These are phyloP conservation scores for Dacryopinax primogenitus DNA, from an alignment of 768 basidiomycete genomes.

Conservation along the genomic window DNA sequence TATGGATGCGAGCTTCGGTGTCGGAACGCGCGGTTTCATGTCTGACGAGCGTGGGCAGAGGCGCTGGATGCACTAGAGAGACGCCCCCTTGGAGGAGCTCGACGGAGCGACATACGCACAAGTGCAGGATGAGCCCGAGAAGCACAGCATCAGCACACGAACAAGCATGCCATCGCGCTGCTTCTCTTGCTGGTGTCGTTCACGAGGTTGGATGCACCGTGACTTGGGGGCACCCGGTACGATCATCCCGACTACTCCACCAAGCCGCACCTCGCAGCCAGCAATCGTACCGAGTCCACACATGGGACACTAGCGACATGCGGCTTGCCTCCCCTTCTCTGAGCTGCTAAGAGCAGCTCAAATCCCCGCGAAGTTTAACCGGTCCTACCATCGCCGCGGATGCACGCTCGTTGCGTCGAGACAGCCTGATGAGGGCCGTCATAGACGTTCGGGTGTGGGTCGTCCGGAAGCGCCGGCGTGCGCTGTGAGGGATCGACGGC, in stretches of 20 bases:
- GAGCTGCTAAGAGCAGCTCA: slow-evolving; percentile 2
- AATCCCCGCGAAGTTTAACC: slow-evolving; percentile 7
- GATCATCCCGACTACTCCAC: background rate
- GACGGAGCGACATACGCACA: slow-evolving; percentile 5
- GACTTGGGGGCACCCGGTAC: no score
- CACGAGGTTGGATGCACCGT: background rate
- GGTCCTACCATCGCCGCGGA: slow-evolving; percentile 7
- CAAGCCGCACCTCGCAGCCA: background rate
- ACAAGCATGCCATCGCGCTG: slow-evolving; percentile 1
- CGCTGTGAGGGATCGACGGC: slow-evolving; percentile 9
- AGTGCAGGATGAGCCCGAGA: background rate
- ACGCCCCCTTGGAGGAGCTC: slow-evolving; percentile 1
- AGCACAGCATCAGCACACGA: background rate
- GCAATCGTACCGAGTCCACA: background rate
- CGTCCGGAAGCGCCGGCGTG: slow-evolving; percentile 9
- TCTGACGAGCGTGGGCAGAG: slow-evolving; percentile 1
- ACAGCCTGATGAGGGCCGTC: background rate
- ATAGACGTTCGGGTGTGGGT: background rate
- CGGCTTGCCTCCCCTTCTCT: slow-evolving; percentile 7
- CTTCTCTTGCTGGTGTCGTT: slow-evolving; percentile 1
- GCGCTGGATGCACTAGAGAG: background rate
- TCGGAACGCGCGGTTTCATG: slow-evolving; percentile 6
- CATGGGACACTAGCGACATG: background rate
- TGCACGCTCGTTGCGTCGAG: background rate
- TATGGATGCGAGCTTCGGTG: background rate